A percentile compares a stretch with the other conserved stretches of the same genome.
Evolutionary conservation across 2,329 filamentous ascomycete genomes (phyloP).

Genomic region (Pezicula neosporulosa): DNA sequence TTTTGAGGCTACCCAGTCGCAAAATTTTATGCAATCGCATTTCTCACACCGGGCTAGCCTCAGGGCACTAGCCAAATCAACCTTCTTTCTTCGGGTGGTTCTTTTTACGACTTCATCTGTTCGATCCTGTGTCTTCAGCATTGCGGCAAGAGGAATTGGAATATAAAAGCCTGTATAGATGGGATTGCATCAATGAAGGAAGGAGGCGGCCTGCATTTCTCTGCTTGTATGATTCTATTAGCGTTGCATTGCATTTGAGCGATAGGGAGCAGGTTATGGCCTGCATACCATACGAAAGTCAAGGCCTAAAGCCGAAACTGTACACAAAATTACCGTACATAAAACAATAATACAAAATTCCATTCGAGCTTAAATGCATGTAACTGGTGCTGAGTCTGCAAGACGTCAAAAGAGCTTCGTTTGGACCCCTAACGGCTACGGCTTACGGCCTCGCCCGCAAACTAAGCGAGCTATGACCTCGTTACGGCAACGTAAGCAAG

Average conservation of each 20-base stretch:
- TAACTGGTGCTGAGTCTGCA: neutral
- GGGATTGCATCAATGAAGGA: neutral
- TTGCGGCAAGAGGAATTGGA: neutral
- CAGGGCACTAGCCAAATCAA: too few relatives aligned
- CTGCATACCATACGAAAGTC: neutral
- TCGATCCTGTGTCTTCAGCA: too few relatives aligned
- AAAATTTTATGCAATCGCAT: too few relatives aligned
- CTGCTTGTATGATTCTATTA: slow-evolving; percentile 1
- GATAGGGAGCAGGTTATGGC: neutral
- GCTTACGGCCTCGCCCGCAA: neutral
- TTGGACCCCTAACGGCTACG: neutral
- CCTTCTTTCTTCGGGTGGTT: too few relatives aligned
- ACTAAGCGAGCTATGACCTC: slow-evolving; percentile 14
- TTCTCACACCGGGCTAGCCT: too few relatives aligned
- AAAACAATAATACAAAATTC: neutral
- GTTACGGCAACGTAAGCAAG: slow-evolving; percentile 5
- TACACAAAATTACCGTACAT: neutral
- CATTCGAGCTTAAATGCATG: neutral
- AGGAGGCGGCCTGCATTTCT: neutral
- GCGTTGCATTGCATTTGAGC: slow-evolving; percentile 6
- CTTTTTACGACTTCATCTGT: too few relatives aligned
- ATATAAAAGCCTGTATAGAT: neutral
- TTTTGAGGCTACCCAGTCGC: too few relatives aligned
- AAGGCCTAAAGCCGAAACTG: neutral
- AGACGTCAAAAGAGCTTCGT: neutral